phyloP scores from a whole-genome alignment of 257 asterid species.

The Mentha longifolia region DNA sequence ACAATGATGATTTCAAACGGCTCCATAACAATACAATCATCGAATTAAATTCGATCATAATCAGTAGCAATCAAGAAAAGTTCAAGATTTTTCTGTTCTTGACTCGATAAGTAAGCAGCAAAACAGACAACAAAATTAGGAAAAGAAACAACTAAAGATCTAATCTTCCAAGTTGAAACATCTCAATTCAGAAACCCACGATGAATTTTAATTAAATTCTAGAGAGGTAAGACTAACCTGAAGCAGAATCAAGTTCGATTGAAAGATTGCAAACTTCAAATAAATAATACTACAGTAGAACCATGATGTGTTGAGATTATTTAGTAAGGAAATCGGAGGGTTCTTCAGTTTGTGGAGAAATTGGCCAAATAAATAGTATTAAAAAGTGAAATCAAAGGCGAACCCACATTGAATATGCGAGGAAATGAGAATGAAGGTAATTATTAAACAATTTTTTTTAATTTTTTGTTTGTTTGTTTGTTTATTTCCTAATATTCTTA shows the following conservation, averaged over 20 bases:
- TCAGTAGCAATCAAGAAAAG: slow-evolving; percentile 8
- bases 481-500: neutral
- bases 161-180: neutral
- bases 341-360: neutral
- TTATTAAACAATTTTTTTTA: neutral
- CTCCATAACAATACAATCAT: slow-evolving; percentile 8
- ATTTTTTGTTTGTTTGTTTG: too few relatives aligned
- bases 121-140: neutral
- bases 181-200: slow-evolving; percentile 15
- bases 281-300: too few relatives aligned
- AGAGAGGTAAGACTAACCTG: slow-evolving; percentile 32
- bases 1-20: neutral
- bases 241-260: slow-evolving; percentile 27
- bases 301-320: neutral
- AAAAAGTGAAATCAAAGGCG: neutral
- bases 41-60: neutral
- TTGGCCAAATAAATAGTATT: slow-evolving; percentile 4
- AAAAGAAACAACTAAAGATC: slow-evolving; percentile 28
- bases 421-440: neutral
- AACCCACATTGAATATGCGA: slow-evolving; percentile 21
- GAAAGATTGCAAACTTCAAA: neutral
- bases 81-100: too few relatives aligned
- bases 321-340: neutral
- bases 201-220: neutral
- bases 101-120: too few relatives aligned